phyloP scores from a whole-genome alignment of 2,329 filamentous ascomycete species.

The Ophiobolus disseminans region DNA sequence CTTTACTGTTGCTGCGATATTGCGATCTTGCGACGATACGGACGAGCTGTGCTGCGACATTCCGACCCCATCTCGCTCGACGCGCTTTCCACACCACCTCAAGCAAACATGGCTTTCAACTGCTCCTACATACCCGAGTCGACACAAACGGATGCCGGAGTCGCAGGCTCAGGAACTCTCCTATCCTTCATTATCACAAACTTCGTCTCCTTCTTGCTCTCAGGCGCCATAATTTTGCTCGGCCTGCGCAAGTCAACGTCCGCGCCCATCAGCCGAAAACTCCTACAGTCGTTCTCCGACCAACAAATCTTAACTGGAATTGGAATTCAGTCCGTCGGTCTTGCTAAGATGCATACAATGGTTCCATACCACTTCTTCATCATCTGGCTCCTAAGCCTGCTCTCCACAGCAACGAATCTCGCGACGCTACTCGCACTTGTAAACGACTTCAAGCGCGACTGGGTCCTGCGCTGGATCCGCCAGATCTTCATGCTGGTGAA shows the following conservation, averaged over 20 bases:
- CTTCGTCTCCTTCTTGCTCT: constrained; percentile 62
- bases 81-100: neutral
- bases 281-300: constrained; percentile 70
- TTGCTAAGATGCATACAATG: constrained; percentile 65
- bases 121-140: constrained; percentile 55
- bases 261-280: constrained; percentile 65
- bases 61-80: no score
- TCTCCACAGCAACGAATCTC: constrained; percentile 71
- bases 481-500: constrained; percentile 72
- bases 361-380: constrained; percentile 75
- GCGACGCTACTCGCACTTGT: constrained; percentile 69
- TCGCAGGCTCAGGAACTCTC: constrained; percentile 66
- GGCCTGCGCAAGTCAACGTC: constrained; percentile 57
- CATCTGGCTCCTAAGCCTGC: constrained; percentile 70
- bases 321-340: constrained; percentile 69
- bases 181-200: constrained; percentile 73
- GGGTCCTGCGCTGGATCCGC: constrained; percentile 70
- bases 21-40: no score
- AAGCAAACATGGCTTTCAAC: constrained; percentile 28
- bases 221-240: constrained; percentile 63
- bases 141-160: constrained; percentile 62
- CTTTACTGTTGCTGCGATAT: neutral
- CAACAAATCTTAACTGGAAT: constrained; percentile 74
- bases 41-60: no score
- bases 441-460: constrained; percentile 70